A percentile compares a stretch with the other conserved stretches of the same genome.
Conservation (phyloP, 306 rosid genomes). For the Begonia masoniana region DNA sequence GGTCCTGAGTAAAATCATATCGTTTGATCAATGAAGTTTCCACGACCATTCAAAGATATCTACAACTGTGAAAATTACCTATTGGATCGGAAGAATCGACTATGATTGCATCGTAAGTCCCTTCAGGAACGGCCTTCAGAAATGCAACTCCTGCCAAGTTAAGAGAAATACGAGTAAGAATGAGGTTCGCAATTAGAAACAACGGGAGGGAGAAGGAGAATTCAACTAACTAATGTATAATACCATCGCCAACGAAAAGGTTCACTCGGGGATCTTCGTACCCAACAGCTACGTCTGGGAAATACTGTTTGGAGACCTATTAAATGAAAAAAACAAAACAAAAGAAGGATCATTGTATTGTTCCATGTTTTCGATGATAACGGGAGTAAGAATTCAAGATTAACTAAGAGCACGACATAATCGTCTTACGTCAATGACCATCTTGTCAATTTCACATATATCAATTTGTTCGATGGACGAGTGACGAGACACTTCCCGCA, state of each 20-base stretch:
- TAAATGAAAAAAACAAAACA: no score
- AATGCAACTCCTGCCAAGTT: slow-evolving; percentile 68
- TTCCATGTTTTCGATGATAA: no score
- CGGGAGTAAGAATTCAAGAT: no score
- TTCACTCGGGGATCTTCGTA: slow-evolving; percentile 73
- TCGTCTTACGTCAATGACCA: slow-evolving; percentile 86
- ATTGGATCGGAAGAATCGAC: slow-evolving; percentile 98
- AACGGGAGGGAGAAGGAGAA: neutral
- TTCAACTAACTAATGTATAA: slow-evolving; percentile 10
- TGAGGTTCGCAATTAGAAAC: neutral
- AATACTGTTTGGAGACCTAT: slow-evolving; percentile 75
- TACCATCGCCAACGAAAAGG: slow-evolving; percentile 89
- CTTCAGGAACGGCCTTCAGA: slow-evolving; percentile 73
- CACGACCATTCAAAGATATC: no score
- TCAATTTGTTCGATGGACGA: slow-evolving; percentile 74
- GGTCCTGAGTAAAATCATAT: slow-evolving; percentile 43
- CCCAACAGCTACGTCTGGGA: slow-evolving; percentile 77
- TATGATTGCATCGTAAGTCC: slow-evolving; percentile 85
- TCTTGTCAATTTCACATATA: slow-evolving; percentile 92
- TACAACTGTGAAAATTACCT: slow-evolving; percentile 26
- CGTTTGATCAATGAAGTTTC: neutral
- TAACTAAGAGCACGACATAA: neutral
- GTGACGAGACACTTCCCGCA: slow-evolving; percentile 26
- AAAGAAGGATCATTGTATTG: no score
- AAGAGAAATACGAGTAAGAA: slow-evolving; percentile 12